Evolutionary conservation across 495 filamentous ascomycete species (phyloP), one percentile per base, ranked within the genome.

Genomic region (Saxophila tyrrhenica): DNA sequence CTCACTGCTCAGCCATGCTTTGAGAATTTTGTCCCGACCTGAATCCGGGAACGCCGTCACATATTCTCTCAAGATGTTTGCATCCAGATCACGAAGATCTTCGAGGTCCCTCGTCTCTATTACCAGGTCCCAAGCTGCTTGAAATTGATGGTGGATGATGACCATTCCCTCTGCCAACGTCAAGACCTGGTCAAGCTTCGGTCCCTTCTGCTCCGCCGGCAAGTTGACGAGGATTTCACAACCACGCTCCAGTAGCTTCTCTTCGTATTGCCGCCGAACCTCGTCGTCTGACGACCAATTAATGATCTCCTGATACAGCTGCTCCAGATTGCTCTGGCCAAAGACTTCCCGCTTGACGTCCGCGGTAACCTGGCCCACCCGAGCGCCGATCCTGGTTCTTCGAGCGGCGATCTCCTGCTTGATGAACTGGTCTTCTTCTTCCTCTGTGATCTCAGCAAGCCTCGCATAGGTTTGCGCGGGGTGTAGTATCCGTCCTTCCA

Each of bases 251-350:
- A 97, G 67, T 16, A 95, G 72, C 65, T 92, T 96, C 66, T 94
- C 89, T 67, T 97, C 94, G 62, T 90, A 92, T 35, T 78, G 73
- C 39, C 89, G 82, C 39, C 92, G 80, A 23, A 87, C 67, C 19
- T 87, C 85, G 62, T 97, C 92, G 64, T 96, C 88, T 44, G 79
- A 80, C 21, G 82, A 77, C 94, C 92, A 98, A 62, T 96, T 80
- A 54, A 94, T 85, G 39, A 96, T 78, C 41, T 86, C 75, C 32
- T 78, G 77, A 64, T 95, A 98, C 20, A 94, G 64, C 9, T 77
- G 62, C 61, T 86, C 86, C 32, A 98, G 67, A 50, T 78, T 68
- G 68, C 85, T 92, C 39, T 75, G 71, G 32, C 71, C 72, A 51
- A 86, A 78, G 5, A 95, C 82, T 63, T 97, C 94, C 10, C 84